Percentiles rank a stretch among this genome's conserved stretches.
Evolutionary conservation across 2,329 filamentous ascomycete species (phyloP).

Genomic region (Verruconis gallopava): DNA sequence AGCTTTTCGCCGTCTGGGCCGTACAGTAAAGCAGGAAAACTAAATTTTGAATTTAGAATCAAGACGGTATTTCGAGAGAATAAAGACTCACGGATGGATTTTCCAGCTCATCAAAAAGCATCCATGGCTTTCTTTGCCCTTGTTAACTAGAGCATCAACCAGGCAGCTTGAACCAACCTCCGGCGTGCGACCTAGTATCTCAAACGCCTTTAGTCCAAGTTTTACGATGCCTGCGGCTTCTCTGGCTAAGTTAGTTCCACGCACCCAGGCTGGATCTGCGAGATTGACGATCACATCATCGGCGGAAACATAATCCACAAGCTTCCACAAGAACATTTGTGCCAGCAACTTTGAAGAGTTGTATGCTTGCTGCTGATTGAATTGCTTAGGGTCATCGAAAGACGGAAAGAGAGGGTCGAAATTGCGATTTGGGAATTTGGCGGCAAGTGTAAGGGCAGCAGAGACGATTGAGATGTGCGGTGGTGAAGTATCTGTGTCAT

Average conservation of each 20-base stretch:
- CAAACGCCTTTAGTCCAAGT: background rate
- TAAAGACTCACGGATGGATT: conserved; percentile 30
- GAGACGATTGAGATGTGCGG: background rate
- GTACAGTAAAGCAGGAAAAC: conserved; percentile 23
- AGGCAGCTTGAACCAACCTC: conserved; percentile 34
- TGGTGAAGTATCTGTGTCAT: background rate
- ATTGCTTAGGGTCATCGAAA: conserved; percentile 13
- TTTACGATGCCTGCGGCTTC: conserved; percentile 15
- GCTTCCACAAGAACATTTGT: conserved; percentile 14
- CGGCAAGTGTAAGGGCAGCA: background rate
- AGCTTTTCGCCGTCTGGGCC: conserved; percentile 22
- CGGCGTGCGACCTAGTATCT: conserved; percentile 20
- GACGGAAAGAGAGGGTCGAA: conserved; percentile 12
- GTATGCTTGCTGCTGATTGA: conserved; percentile 12
- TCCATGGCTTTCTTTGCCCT: conserved; percentile 39
- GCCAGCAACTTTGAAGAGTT: conserved; percentile 14
- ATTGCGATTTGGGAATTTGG: conserved; percentile 2
- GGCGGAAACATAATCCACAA: conserved; percentile 13
- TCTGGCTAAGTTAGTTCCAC: conserved; percentile 30
- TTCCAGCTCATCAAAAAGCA: conserved; percentile 38
- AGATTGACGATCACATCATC: conserved; percentile 29
- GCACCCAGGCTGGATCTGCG: conserved; percentile 33
- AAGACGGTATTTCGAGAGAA: background rate
- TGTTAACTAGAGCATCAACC: conserved; percentile 32
- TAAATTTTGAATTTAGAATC: conserved; percentile 11